Evolutionary conservation across 2,329 filamentous ascomycete genomes (phyloP), one percentile per base, ranked within the genome.

Genomic region (Hypoxylon sp.): DNA sequence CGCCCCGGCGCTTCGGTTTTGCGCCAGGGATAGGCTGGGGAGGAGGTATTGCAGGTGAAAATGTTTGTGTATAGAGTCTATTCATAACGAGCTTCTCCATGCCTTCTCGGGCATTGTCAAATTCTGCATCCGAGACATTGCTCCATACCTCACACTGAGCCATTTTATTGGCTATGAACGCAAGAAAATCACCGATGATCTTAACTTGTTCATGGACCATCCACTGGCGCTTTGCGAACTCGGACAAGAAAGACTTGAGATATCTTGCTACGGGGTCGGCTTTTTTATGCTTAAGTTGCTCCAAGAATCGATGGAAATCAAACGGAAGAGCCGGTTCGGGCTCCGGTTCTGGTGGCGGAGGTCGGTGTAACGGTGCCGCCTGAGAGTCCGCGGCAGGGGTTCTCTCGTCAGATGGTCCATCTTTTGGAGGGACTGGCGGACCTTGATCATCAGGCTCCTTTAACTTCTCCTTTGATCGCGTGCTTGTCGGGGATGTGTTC

Each of bases 51-150:
- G 93, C 93, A 0, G 96, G 96, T 0, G 95, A 98, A 79, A 99
- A 99, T 0, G 96, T 98, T 80, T 99, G 96, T 0, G 90, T 90
- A 80, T 99, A 99, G 3, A 99, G 83, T 63, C 97, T 87, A 79
- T 99, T 99, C 97, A 99, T 99, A 73, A 99, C 97, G 3, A 99
- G 86, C 80, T 99, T 99, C 83, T 99, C 96, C 96, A 99, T 99
- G 35, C 96, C 96, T 82, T 99, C 96, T 74, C 95, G 90, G 13
- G 96, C 96, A 80, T 99, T 99, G 80, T 99, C 96, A 75, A 99
- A 99, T 77, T 99, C 96, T 40, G 93, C 93, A 79, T 99, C 96
- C 0, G 95, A 97, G 0, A 98, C 93, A 35, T 96, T 93, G 64
- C 93, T 90, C 96, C 96, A 99, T 2, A 99, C 94, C 69, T 99